Base-by-base conservation (phyloP, 441 rosid species). In the Raphanus hybrid region DNA sequence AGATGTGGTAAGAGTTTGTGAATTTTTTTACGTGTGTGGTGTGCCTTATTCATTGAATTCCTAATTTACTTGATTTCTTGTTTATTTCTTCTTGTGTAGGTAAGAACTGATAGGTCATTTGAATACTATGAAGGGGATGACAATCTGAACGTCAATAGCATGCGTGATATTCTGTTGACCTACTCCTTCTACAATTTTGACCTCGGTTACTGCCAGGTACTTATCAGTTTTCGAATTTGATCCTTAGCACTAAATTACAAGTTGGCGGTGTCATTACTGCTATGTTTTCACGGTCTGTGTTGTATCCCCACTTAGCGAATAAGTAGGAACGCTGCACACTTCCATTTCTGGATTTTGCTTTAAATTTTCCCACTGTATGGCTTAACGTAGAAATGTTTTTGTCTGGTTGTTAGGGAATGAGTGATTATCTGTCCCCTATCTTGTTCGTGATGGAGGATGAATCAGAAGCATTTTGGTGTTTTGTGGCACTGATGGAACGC, bases 121-220 rank as follows among this genome's bases (percentile, higher is more conserved):
- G 66, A 87, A 75, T 96, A 89, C 85, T 96, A 90, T 20, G 97
- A 88, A 69, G 98, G 98, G 80, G 98, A 96, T 84, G 96, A 88
- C 80, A 94, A 94, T 88, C 85, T 92, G 72, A 90, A 96, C 69
- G 91, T 94, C 83, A 84, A 82, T 81, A 81, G 78, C 80, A 84
- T 96, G 78, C 93, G 85, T 74, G 96, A 96, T 88, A 88, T 92
- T 86, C 85, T 94, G 8, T 82, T 94, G 88, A 90, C 98, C 2
- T 96, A 92, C 77, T 96, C 98, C 64, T 94, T 96, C 84, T 96
- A 94, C 85, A 94, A 94, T 75, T 96, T 96, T 57, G 99, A 96
- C 84, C 96, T 96, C 52, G 98, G 99, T 72, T 96, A 96, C 84
- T 94, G 99, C 86, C 99, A 96, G 98, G 99, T 94, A 29, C 34